phyloP scores from a whole-genome alignment of 2,329 filamentous ascomycete genomes.

The Blastomyces emzantsi region DNA sequence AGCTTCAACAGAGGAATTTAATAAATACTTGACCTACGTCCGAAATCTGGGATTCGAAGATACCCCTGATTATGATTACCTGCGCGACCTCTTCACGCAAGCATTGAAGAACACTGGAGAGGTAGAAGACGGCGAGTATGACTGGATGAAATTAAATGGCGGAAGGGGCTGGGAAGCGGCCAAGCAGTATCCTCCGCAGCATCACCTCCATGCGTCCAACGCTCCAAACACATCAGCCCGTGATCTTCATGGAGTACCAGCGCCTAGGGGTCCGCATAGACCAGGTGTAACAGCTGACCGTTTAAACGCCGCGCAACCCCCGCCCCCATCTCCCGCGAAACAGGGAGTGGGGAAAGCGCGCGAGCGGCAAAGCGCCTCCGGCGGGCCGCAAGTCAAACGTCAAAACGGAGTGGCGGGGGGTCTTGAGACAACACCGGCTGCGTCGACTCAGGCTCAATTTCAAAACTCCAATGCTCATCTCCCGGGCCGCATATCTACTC shows the following conservation, averaged over 20 bases:
- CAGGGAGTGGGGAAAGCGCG: slow-evolving; percentile 62
- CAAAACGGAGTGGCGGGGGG: slow-evolving; percentile 47
- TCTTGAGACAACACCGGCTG: slow-evolving; percentile 66
- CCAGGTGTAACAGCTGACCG: slow-evolving; percentile 66
- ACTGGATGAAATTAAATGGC: slow-evolving; percentile 98
- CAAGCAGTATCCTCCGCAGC: slow-evolving; percentile 59
- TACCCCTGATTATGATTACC: slow-evolving; percentile 95
- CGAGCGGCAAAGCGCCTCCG: slow-evolving; percentile 67
- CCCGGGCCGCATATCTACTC: slow-evolving; percentile 50
- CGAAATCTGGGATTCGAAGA: slow-evolving; percentile 98
- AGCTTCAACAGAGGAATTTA: slow-evolving; percentile 69
- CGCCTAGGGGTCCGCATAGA: slow-evolving; percentile 52
- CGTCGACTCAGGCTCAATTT: slow-evolving; percentile 91
- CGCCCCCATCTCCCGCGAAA: slow-evolving; percentile 76
- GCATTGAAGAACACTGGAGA: slow-evolving; percentile 90
- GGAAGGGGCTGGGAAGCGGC: slow-evolving; percentile 85
- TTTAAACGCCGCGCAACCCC: slow-evolving; percentile 91
- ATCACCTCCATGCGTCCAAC: slow-evolving; percentile 72
- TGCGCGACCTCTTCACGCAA: slow-evolving; percentile 92
- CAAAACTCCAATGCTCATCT: slow-evolving; percentile 91
- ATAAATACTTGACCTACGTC: slow-evolving; percentile 94
- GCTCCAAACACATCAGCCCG: slow-evolving; percentile 74
- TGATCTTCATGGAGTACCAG: slow-evolving; percentile 64
- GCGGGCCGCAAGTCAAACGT: slow-evolving; percentile 64
- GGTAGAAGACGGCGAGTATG: slow-evolving; percentile 95